These are phyloP conservation scores for Fusarium xylarioides DNA, from an alignment of 2,329 filamentous ascomycete species.

Conservation along the genomic window DNA sequence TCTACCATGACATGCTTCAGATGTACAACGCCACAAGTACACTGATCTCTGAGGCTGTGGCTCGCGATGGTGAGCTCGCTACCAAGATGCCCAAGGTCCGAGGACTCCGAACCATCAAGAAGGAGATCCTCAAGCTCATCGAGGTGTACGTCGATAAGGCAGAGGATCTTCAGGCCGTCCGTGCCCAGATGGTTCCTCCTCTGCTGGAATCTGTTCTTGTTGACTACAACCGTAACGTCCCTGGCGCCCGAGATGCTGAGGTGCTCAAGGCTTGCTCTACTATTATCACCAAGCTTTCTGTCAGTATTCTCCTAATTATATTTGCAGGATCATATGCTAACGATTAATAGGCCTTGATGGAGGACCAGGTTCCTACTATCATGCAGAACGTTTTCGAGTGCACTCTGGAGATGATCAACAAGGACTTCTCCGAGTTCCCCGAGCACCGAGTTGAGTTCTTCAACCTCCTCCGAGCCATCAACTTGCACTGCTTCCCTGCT, in stretches of 20 bases:
- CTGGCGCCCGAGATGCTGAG: constrained; percentile 94
- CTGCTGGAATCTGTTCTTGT: constrained; percentile 92
- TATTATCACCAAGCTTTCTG: constrained; percentile 94
- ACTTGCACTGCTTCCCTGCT: constrained; percentile 94
- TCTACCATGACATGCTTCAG: constrained; percentile 97
- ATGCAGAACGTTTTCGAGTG: constrained; percentile 99
- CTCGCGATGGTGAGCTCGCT: constrained; percentile 86
- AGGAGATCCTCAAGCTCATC: constrained; percentile 97
- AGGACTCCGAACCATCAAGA: constrained; percentile 96
- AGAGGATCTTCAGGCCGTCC: constrained; percentile 93
- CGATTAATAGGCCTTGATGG: constrained; percentile 80
- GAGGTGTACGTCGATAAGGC: constrained; percentile 99
- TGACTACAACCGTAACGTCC: constrained; percentile 97
- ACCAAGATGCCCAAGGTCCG: constrained; percentile 98
- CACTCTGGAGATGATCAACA: constrained; percentile 99
- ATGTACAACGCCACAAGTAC: constrained; percentile 99
- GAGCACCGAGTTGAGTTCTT: constrained; percentile 99
- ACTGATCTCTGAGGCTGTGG: constrained; percentile 92
- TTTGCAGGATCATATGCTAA: neutral
- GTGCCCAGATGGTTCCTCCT: constrained; percentile 93
- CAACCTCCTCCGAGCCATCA: constrained; percentile 94
- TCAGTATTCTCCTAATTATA: constrained; percentile 57
- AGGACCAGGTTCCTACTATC: constrained; percentile 95
- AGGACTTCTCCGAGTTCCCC: constrained; percentile 98
- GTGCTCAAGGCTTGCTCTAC: constrained; percentile 98